Evolutionary conservation across 352 stramenopile genomes (phyloP).

Genomic region (Pythium phragmiticola): DNA sequence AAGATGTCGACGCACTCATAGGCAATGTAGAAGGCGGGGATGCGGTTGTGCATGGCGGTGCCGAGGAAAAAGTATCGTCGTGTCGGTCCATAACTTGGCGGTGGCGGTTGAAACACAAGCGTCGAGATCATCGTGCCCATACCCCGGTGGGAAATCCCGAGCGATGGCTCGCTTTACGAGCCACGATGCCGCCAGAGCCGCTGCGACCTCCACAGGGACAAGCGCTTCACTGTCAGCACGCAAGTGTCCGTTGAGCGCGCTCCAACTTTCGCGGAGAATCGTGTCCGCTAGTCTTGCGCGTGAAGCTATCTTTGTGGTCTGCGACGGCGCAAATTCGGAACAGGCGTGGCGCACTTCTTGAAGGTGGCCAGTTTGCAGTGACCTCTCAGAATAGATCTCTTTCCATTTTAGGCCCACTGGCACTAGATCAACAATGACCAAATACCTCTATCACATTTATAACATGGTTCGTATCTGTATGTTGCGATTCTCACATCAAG

Average conservation of each 20-base stretch:
- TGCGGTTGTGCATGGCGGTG: slow-evolving; percentile 84
- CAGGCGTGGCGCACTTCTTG: slow-evolving; percentile 21
- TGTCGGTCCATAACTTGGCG: slow-evolving; percentile 69
- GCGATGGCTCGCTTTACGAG: not conserved
- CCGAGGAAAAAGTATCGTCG: slow-evolving; percentile 93
- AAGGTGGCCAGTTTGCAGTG: slow-evolving; percentile 14
- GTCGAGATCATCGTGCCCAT: slow-evolving; percentile 84
- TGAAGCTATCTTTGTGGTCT: slow-evolving; percentile 26
- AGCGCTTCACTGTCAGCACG: not conserved
- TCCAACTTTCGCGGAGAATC: not conserved
- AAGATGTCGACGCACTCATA: slow-evolving; percentile 46
- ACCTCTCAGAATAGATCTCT: slow-evolving; percentile 17
- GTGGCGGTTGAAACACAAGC: slow-evolving; percentile 89
- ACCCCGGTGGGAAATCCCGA: slow-evolving; percentile 7
- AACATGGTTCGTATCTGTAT: slow-evolving; percentile 17
- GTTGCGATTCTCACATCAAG: slow-evolving; percentile 3
- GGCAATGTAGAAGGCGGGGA: slow-evolving; percentile 96
- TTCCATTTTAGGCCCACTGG: not conserved
- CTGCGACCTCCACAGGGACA: not conserved
- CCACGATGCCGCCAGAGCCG: not conserved
- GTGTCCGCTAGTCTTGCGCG: not conserved
- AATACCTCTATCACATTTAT: slow-evolving; percentile 12
- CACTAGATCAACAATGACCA: not conserved
- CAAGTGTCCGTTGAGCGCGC: not conserved
- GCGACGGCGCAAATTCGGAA: not conserved